phyloP scores from a whole-genome alignment of 2,329 filamentous ascomycete species.

The Fusarium goolgardi region DNA sequence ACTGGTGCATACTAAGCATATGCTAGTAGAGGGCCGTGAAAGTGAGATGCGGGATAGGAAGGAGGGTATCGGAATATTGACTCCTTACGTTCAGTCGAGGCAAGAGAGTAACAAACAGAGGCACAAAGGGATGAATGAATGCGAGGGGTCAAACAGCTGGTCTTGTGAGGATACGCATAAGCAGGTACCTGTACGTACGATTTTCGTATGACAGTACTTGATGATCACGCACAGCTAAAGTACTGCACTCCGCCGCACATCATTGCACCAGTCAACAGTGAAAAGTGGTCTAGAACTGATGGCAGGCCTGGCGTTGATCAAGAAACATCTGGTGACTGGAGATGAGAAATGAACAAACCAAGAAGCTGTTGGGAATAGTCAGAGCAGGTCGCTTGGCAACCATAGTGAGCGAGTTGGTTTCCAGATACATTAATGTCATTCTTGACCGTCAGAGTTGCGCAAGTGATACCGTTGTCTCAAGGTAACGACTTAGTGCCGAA shows the following conservation, averaged over 20 bases:
- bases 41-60: conserved; percentile 10
- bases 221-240: conserved; percentile 51
- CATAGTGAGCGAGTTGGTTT: conserved; percentile 20
- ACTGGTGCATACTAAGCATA: conserved; percentile 4
- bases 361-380: conserved; percentile 1
- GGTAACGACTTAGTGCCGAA: conserved; percentile 35
- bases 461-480: conserved; percentile 46
- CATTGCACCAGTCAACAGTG: conserved; percentile 36
- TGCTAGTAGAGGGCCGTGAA: conserved; percentile 1
- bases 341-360: conserved; percentile 1
- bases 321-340: conserved; percentile 8
- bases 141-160: conserved; percentile 28
- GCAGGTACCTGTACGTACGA: conserved; percentile 50
- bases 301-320: conserved; percentile 29
- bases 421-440: conserved; percentile 28
- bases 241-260: conserved; percentile 46
- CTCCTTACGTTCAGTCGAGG: conserved; percentile 15
- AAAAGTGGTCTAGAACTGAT: conserved; percentile 44
- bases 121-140: conserved; percentile 22
- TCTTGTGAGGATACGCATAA: conserved; percentile 39
- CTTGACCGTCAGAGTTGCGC: conserved; percentile 24
- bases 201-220: conserved; percentile 53
- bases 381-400: conserved; percentile 9
- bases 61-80: conserved; percentile 24
- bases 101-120: conserved; percentile 15